Evolutionary conservation across 306 rosid species (phyloP), one percentile per base, ranked within the genome.

Genomic region (Quercus gilva): DNA sequence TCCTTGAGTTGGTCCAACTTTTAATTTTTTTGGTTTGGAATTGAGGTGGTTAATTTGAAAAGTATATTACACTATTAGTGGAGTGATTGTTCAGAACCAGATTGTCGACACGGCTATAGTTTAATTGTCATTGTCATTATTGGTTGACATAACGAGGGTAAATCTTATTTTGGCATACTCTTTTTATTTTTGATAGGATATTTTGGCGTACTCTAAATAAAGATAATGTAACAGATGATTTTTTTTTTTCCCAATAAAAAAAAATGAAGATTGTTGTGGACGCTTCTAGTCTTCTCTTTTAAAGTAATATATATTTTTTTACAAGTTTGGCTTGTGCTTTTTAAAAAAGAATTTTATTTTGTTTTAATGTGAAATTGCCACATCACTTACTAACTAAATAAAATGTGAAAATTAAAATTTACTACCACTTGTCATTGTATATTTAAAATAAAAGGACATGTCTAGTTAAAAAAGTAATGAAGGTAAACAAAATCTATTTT

Each of bases 341-440:
- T 37, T 6, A 37, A 37, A 35, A 37, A 37, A 0, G 10, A 37
- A 37, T 37, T 0, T 8, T 0, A 41, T 41, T 8, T 41, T 41
- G 3, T 41, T 41, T 41, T 41, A 8, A 41, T 41, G 12, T 8
- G 11, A 41, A 3, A 37, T 37, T 37, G 10, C 2, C 0, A 37
- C 10, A 1, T 37, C 2, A 37, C 10, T 5, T 6, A 37, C 10
- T 37, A 37, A 7, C 2, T 37, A 41, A 41, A 41, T 41, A 41
- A 41, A 41, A 41, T 0, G 1, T 0, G 11, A 41, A 0, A 1
- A 41, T 41, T 41, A 41, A 41, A 41, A 41, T 0, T 0, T 0
- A 41, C 0, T 41, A 41, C 12, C 0, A 41, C 3, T 41, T 41
- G 9, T 41, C 1, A 41, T 41, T 41, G 2, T 41, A 41, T 41